phyloP scores from a whole-genome alignment of 2,329 filamentous ascomycete species.

The Fonsecaea monophora region DNA sequence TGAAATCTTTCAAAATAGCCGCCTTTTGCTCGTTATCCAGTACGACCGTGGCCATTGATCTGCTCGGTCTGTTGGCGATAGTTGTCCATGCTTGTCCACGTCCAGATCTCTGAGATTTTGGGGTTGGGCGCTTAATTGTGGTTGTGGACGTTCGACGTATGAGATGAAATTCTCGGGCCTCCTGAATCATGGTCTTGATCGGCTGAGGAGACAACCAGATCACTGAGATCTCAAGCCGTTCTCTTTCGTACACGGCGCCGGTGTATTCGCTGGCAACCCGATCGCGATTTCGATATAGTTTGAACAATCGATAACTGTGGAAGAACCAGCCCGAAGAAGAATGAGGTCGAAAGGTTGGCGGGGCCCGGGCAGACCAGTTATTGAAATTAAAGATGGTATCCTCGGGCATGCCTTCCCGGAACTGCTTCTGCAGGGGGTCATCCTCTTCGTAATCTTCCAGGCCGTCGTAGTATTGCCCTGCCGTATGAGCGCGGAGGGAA shows the following conservation, averaged over 20 bases:
- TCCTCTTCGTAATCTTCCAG: slow-evolving; percentile 45
- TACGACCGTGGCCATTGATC: slow-evolving; percentile 77
- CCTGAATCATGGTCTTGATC: slow-evolving; percentile 55
- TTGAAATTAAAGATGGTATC: slow-evolving; percentile 58
- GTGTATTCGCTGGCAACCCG: slow-evolving; percentile 40
- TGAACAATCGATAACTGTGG: slow-evolving; percentile 51
- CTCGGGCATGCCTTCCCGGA: slow-evolving; percentile 44
- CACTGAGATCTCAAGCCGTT: slow-evolving; percentile 55
- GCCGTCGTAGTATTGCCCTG: slow-evolving; percentile 47
- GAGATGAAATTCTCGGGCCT: slow-evolving; percentile 54
- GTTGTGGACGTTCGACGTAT: slow-evolving; percentile 53
- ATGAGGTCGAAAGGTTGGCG: slow-evolving; percentile 58
- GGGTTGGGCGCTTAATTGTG: slow-evolving; percentile 54
- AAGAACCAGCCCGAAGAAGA: slow-evolving; percentile 55
- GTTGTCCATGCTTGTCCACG: slow-evolving; percentile 34
- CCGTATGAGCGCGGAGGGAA: slow-evolving; percentile 63
- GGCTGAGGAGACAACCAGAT: slow-evolving; percentile 57
- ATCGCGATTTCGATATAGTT: slow-evolving; percentile 49
- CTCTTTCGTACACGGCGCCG: slow-evolving; percentile 45
- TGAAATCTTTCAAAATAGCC: slow-evolving; percentile 72
- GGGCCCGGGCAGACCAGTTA: slow-evolving; percentile 56
- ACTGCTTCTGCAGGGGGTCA: slow-evolving; percentile 37
- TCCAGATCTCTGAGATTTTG: slow-evolving; percentile 46
- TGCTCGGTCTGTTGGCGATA: slow-evolving; percentile 46
- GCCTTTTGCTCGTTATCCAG: slow-evolving; percentile 72